Conservation (phyloP, 192 early-diverging fungal species). For the Coemansia sp. region DNA sequence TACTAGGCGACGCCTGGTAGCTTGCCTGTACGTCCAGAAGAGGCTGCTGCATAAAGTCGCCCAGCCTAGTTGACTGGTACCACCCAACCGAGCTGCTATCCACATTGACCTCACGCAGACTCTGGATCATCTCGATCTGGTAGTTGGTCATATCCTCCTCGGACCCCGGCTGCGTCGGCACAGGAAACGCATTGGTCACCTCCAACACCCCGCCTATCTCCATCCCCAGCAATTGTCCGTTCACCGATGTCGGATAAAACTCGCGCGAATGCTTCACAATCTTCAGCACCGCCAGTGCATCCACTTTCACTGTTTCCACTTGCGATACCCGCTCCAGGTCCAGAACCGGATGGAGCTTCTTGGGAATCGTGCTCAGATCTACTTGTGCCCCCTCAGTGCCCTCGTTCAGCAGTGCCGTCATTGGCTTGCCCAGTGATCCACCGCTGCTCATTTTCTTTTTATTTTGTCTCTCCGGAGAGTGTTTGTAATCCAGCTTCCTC, state of each 20-base stretch:
- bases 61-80: slow-evolving; percentile 91
- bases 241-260: slow-evolving; percentile 72
- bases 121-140: slow-evolving; percentile 92
- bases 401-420: slow-evolving; percentile 49
- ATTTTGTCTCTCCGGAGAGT: slow-evolving; percentile 10
- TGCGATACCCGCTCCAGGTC: slow-evolving; percentile 62
- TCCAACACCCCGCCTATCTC: slow-evolving; percentile 88
- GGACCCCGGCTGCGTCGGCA: slow-evolving; percentile 62
- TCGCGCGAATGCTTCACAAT: slow-evolving; percentile 97
- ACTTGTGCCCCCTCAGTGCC: slow-evolving; percentile 26
- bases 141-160: slow-evolving; percentile 76
- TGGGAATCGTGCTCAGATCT: slow-evolving; percentile 39
- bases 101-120: slow-evolving; percentile 89
- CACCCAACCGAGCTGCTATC: slow-evolving; percentile 97
- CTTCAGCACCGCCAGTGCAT: slow-evolving; percentile 86
- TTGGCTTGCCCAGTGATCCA: slow-evolving; percentile 31
- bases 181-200: slow-evolving; percentile 91
- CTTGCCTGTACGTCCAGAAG: slow-evolving; percentile 88
- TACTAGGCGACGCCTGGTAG: slow-evolving; percentile 83
- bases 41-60: slow-evolving; percentile 85
- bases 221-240: slow-evolving; percentile 93
- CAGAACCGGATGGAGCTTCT: slow-evolving; percentile 45
- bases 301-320: slow-evolving; percentile 67
- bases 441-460: not conserved
- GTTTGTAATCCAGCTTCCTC: not conserved